Conservation (phyloP, 1,284 basidiomycete species). For the Pseudozyma sp. region DNA sequence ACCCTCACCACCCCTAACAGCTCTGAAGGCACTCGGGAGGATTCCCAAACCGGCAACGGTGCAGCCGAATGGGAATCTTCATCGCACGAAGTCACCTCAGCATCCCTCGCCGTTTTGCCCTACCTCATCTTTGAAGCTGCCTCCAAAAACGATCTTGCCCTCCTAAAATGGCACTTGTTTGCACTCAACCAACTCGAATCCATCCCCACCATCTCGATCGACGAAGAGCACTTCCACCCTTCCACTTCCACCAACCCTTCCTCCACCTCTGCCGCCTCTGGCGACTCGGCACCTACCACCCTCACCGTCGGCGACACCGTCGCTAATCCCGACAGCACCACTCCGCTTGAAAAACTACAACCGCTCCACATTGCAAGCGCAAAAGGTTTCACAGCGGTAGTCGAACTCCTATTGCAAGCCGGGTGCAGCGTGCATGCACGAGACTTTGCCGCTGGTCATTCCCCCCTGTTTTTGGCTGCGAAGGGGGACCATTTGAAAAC, state of each 20-base stretch:
- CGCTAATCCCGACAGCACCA: constrained; percentile 9
- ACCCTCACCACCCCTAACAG: background rate
- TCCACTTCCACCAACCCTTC: constrained; percentile 26
- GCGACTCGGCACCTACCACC: constrained; percentile 13
- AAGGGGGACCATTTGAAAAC: constrained; percentile 50
- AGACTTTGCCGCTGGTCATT: constrained; percentile 81
- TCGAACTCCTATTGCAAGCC: constrained; percentile 76
- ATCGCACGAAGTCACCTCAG: constrained; percentile 28
- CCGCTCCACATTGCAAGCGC: constrained; percentile 84
- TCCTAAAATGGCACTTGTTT: constrained; percentile 51
- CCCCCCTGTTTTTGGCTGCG: constrained; percentile 73
- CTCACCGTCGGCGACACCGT: constrained; percentile 7
- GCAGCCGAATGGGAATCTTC: constrained; percentile 39
- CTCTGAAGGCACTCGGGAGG: background rate
- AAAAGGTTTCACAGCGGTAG: constrained; percentile 75
- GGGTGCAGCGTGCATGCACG: constrained; percentile 86
- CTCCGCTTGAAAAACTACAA: constrained; percentile 69
- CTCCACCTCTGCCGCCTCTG: constrained; percentile 5
- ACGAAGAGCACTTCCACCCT: constrained; percentile 40
- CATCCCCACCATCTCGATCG: constrained; percentile 32
- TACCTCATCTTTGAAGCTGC: constrained; percentile 54
- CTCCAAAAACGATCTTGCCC: constrained; percentile 25
- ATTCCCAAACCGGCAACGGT: background rate
- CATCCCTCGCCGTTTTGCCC: constrained; percentile 31
- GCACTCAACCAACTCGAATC: constrained; percentile 38